Base-by-base conservation (phyloP, 306 rosid genomes). In the Albizia julibrissin region DNA sequence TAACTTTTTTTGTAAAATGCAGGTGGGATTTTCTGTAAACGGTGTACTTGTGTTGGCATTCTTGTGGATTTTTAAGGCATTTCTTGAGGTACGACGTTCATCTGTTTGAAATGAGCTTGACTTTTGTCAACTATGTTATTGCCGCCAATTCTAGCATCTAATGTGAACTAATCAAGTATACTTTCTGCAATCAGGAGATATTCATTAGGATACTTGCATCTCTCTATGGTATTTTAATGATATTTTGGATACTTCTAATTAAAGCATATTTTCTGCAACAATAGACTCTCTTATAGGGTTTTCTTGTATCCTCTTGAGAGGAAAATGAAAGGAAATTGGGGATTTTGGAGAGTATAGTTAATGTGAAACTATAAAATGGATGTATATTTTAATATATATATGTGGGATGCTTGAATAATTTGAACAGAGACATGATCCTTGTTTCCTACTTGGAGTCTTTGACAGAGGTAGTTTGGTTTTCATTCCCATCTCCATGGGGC, bases 51-150 rank as follows among this genome's bases (percentile, higher is more conserved):
- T 91, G 69, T 88, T 93, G 62, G 88, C 96, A 10, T 91, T 81
- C 81, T 65, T 93, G 86, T 93, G 94, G 96, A 37, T 93, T 82
- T 78, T 85, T 81, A 93, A 89, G 91, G 96, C 93, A 21, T 91
- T 91, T 85, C 94, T 93, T 68, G 92, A 89, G 96, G 97, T 93
- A 89, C 74, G 26, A 43, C 76, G 49, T 33, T 70, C 13, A 37
- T 10, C 74, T 52, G 31, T 74, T 74, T 59, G 18, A 24, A 34
- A 52, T 64, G 62, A 67, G 24, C 50, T 12, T 65, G 64, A 31
- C 3, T 46, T 52, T 40, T 49, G 29, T 61, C 21, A 42, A 49
- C 34, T 64, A 65, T 67, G 12, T 79, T 70, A 46, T 43, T 10
- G 56, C 68, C 64, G 59, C 39, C 72, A 6, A 66, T 69, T 21